phyloP scores from a whole-genome alignment of 345 rosid species.

The Durio zibethinus region DNA sequence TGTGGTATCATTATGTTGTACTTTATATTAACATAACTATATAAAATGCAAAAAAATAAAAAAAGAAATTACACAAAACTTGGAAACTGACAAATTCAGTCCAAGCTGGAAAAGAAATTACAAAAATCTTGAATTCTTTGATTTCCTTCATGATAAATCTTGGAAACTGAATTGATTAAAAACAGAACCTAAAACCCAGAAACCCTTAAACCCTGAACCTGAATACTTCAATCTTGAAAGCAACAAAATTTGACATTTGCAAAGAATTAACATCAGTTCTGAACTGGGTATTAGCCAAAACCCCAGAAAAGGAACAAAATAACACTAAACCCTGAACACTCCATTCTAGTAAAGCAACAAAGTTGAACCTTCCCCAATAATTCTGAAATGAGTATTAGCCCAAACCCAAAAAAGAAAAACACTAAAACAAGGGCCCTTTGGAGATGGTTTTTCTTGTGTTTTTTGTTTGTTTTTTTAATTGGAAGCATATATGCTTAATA shows the following conservation, averaged over 20 bases:
- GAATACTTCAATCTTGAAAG: not conserved
- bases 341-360: not conserved
- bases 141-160: not conserved
- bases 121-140: not conserved
- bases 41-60: no score
- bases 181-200: not conserved
- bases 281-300: not conserved
- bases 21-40: no score
- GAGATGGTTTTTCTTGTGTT: no score
- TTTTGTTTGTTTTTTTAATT: no score
- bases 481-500: no score
- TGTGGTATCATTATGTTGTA: no score
- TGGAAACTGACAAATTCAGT: not conserved
- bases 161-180: not conserved
- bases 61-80: not conserved
- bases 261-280: not conserved
- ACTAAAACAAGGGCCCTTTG: no score
- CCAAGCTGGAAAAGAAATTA: not conserved
- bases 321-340: conserved; percentile 23
- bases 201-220: not conserved
- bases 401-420: not conserved
- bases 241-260: not conserved
- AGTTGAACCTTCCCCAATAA: not conserved
- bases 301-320: not conserved
- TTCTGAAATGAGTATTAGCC: not conserved